phyloP scores from a whole-genome alignment of 2,329 filamentous ascomycete genomes.

The Microcera coccophila region DNA sequence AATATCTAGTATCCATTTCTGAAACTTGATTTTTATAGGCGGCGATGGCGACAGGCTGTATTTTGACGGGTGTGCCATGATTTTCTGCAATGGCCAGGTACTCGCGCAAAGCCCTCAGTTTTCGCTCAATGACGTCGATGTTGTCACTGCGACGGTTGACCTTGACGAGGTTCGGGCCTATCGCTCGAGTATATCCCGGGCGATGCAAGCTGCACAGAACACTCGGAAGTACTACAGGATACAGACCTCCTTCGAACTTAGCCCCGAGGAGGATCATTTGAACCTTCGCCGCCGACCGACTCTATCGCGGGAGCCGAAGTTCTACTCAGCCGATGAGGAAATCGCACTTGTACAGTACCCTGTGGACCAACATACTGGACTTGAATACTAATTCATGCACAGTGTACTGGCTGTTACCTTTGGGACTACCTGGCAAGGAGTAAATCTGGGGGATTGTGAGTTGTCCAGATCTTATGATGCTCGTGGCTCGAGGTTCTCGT shows the following conservation, averaged over 20 bases:
- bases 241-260: conserved; percentile 25
- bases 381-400: background rate
- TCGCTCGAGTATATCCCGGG: conserved; percentile 52
- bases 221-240: conserved; percentile 17
- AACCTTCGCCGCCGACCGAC: conserved; percentile 27
- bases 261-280: conserved; percentile 31
- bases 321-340: conserved; percentile 23
- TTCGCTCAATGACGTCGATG: conserved; percentile 56
- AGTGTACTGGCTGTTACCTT: conserved; percentile 27
- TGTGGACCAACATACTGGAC: background rate
- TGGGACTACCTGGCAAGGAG: conserved; percentile 56
- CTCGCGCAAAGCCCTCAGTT: conserved; percentile 63
- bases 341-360: conserved; percentile 11
- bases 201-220: conserved; percentile 50
- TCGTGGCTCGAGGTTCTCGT: background rate
- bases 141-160: conserved; percentile 62
- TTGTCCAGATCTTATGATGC: background rate
- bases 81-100: conserved; percentile 59
- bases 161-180: conserved; percentile 66
- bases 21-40: background rate
- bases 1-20: background rate
- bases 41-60: conserved; percentile 59
- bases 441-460: conserved; percentile 41
- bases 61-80: conserved; percentile 54
- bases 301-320: conserved; percentile 18